Conservation (phyloP, 2,329 filamentous ascomycete genomes). For the Diaporthe destruens region DNA sequence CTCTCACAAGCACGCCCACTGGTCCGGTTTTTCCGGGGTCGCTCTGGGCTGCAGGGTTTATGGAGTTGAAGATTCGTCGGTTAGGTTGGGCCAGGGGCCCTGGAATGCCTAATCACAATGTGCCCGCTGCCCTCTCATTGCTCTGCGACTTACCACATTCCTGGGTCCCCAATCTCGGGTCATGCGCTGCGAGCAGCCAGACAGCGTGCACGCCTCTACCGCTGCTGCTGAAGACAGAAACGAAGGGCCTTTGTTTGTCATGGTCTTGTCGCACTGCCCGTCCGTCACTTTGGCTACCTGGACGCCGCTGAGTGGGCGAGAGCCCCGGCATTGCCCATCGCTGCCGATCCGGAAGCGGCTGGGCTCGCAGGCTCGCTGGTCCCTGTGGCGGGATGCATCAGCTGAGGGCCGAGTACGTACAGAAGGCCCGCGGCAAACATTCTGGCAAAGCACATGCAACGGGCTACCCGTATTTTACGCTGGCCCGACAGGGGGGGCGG, state of each 20-base stretch:
- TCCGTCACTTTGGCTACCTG: background rate
- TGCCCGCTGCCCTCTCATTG: background rate
- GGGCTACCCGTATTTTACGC: slow-evolving; percentile 25
- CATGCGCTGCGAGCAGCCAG: background rate
- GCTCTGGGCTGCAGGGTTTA: slow-evolving; percentile 12
- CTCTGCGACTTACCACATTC: slow-evolving; percentile 22
- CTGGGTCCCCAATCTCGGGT: slow-evolving; percentile 12
- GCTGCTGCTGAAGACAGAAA: too few species aligned
- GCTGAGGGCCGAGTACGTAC: slow-evolving; percentile 15
- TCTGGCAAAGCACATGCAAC: slow-evolving; percentile 24
- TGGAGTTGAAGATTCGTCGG: background rate
- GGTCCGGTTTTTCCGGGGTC: slow-evolving; percentile 17
- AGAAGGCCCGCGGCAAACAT: slow-evolving; percentile 14
- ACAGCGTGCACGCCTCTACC: background rate
- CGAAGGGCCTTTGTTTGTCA: slow-evolving; percentile 4
- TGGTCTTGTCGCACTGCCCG: background rate
- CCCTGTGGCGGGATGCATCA: slow-evolving; percentile 13
- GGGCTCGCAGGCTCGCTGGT: background rate
- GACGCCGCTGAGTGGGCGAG: background rate
- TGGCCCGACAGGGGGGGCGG: slow-evolving; percentile 10
- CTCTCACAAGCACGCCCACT: background rate
- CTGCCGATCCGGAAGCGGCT: slow-evolving; percentile 27
- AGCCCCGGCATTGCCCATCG: background rate
- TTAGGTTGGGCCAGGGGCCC: background rate
- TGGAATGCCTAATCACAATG: slow-evolving; percentile 25